These are phyloP conservation scores for Nidularia sp. DNA, from an alignment of 768 basidiomycete species.

Conservation along the genomic window DNA sequence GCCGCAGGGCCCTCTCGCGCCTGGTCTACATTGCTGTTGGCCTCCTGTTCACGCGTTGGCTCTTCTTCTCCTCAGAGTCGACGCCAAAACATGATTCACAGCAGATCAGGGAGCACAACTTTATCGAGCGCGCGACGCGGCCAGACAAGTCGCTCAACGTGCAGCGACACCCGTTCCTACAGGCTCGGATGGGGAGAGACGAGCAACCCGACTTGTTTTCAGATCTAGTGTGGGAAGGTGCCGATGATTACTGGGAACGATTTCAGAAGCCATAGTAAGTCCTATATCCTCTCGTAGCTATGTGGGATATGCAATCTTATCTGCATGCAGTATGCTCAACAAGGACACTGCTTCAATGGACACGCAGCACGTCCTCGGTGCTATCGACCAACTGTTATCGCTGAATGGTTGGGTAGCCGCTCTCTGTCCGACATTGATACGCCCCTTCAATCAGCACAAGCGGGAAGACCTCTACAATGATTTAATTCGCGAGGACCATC, in stretches of 20 bases:
- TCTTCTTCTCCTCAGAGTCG: conserved; percentile 25
- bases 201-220: conserved; percentile 78
- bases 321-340: conserved; percentile 57
- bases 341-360: conserved; percentile 87
- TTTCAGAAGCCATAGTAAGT: conserved; percentile 90
- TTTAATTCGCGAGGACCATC: conserved; percentile 73
- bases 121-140: conserved; percentile 50
- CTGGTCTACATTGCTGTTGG: conserved; percentile 26
- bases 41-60: conserved; percentile 27
- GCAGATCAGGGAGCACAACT: conserved; percentile 47
- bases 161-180: conserved; percentile 83
- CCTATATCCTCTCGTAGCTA: neutral
- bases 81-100: conserved; percentile 25
- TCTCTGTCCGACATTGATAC: conserved; percentile 84
- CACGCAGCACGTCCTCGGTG: conserved; percentile 80
- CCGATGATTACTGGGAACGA: conserved; percentile 85
- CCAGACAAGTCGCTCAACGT: conserved; percentile 82
- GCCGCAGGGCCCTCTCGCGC: conserved; percentile 47
- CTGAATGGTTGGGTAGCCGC: conserved; percentile 99
- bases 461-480: conserved; percentile 86
- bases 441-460: conserved; percentile 94
- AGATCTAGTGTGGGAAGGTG: conserved; percentile 70
- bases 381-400: conserved; percentile 91
- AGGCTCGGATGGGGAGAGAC: conserved; percentile 85
- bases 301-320: too few relatives aligned